Conservation (phyloP, 768 basidiomycete genomes). For the Rhodotorula sphaerocarpa region DNA sequence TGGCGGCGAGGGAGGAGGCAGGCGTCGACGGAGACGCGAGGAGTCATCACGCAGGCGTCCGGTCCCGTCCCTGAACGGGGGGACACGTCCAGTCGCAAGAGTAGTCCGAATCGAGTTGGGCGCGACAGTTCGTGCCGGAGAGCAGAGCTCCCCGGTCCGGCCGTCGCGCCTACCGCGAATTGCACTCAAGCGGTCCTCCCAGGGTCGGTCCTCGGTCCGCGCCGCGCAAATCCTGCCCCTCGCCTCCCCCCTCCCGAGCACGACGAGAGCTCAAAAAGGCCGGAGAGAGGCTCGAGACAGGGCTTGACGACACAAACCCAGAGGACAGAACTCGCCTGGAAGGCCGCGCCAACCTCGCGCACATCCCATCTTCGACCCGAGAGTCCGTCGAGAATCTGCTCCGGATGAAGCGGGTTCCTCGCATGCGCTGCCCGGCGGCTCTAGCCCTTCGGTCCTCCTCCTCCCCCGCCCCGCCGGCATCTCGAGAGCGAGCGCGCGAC, state of each 20-base stretch:
- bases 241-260: neutral
- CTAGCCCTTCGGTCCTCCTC: neutral
- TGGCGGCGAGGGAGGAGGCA: too few species aligned
- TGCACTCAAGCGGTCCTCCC: conserved; percentile 14
- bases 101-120: conserved; percentile 27
- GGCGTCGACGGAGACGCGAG: neutral
- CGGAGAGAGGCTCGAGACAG: neutral
- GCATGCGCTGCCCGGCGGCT: neutral
- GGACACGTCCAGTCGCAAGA: conserved; percentile 5
- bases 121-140: too few species aligned
- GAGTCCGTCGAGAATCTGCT: too few species aligned
- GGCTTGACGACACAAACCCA: too few species aligned
- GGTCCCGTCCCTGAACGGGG: neutral
- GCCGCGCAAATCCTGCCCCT: neutral
- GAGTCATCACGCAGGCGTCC: neutral
- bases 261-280: neutral
- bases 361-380: conserved; percentile 5
- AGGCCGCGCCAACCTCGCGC: conserved; percentile 16
- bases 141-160: too few species aligned
- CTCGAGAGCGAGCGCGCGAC: too few species aligned
- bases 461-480: neutral
- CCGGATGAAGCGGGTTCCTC: neutral
- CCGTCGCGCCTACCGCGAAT: conserved; percentile 7
- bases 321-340: neutral
- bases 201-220: neutral